A percentile compares a stretch with the other conserved stretches of the same genome.
Conservation (phyloP, 345 rosid species). For the Linum trigynum region DNA sequence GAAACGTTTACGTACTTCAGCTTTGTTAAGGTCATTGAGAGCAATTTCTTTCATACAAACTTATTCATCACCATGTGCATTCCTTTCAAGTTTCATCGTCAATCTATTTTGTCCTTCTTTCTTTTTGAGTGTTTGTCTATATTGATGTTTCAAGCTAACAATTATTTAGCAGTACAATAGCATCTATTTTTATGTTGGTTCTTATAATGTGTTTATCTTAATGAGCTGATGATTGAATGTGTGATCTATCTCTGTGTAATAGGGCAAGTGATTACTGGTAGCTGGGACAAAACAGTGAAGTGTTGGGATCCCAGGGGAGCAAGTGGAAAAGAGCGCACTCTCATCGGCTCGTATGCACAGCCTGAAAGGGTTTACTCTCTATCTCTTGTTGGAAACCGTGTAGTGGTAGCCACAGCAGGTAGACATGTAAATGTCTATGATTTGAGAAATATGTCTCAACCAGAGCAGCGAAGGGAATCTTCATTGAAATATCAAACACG, state of each 20-base stretch:
- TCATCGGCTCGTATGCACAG: constrained; percentile 75
- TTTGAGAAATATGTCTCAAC: constrained; percentile 88
- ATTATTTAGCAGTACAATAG: neutral
- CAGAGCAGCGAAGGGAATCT: constrained; percentile 92
- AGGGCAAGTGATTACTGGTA: constrained; percentile 96
- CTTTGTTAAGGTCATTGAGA: neutral
- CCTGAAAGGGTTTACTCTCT: constrained; percentile 94
- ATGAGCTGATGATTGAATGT: neutral
- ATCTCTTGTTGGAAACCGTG: constrained; percentile 81
- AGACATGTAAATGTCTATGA: constrained; percentile 92
- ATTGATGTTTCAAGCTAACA: neutral
- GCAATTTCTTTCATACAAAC: neutral
- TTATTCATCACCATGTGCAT: neutral
- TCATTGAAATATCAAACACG: constrained; percentile 92
- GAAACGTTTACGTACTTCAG: neutral
- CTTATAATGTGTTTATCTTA: neutral
- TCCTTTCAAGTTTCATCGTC: neutral
- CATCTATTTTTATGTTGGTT: neutral
- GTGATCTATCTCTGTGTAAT: constrained; percentile 9
- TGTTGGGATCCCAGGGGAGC: constrained; percentile 99
- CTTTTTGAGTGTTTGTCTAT: neutral
- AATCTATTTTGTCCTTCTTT: neutral
- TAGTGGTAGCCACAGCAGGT: constrained; percentile 95
- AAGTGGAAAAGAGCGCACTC: constrained; percentile 75
- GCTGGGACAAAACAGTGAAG: constrained; percentile 91